Conservation (phyloP, 441 rosid species). For the Pelargonium myrrhifolium region DNA sequence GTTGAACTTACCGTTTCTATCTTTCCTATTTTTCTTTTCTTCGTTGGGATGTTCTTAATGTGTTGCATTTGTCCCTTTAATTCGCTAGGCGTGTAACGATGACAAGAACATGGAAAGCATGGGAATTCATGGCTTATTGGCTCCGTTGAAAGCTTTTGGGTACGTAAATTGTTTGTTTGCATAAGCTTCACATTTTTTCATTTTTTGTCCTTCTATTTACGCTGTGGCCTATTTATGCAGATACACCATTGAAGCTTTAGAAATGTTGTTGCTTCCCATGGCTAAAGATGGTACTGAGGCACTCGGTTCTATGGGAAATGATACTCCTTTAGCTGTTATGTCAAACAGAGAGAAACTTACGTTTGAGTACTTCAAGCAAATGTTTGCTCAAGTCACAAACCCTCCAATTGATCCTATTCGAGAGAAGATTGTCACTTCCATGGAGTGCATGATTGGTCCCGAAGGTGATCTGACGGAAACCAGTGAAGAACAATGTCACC, state of each 20-base stretch:
- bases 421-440: conserved; percentile 98
- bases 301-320: conserved; percentile 99
- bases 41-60: conserved; percentile 4
- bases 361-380: conserved; percentile 98
- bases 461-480: conserved; percentile 99
- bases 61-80: conserved; percentile 7
- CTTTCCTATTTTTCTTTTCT: conserved; percentile 1
- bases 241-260: conserved; percentile 93
- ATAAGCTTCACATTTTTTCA: not conserved
- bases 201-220: conserved; percentile 13
- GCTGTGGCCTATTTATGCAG: conserved; percentile 40
- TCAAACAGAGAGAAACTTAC: conserved; percentile 83
- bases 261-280: conserved; percentile 99
- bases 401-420: conserved; percentile 99
- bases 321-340: conserved; percentile 97
- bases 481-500: conserved; percentile 94
- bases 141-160: conserved; percentile 99
- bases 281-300: conserved; percentile 97
- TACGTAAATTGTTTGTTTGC: conserved; percentile 25
- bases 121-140: conserved; percentile 89
- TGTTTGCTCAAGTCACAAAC: conserved; percentile 99
- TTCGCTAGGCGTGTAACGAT: conserved; percentile 54
- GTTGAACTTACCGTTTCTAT: conserved; percentile 11
- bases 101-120: conserved; percentile 80
- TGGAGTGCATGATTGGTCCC: conserved; percentile 99